Evolutionary conservation across 192 early-diverging fungal genomes (phyloP).

Genomic region (Lobosporangium transversale): DNA sequence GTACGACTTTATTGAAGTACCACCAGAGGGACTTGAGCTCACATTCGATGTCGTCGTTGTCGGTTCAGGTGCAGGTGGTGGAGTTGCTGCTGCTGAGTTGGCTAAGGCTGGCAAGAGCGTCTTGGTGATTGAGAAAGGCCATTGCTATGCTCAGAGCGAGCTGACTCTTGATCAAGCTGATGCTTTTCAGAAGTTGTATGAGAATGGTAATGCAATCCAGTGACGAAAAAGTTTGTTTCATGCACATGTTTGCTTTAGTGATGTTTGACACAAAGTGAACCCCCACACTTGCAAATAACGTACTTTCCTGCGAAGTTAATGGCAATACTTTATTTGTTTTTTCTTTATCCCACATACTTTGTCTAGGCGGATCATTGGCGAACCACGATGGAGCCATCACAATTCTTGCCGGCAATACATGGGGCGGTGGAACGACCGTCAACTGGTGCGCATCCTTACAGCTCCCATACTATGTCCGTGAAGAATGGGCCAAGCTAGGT

Average conservation of each 20-base stretch:
- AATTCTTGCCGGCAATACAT: conserved; percentile 69
- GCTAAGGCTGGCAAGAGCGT: conserved; percentile 72
- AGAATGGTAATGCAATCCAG: conserved; percentile 44
- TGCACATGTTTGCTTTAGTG: conserved; percentile 7
- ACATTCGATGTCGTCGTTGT: conserved; percentile 73
- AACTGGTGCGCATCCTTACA: conserved; percentile 74
- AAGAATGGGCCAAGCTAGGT: conserved; percentile 77
- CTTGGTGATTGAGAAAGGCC: conserved; percentile 79
- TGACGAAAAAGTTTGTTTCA: neutral
- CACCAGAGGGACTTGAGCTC: conserved; percentile 46
- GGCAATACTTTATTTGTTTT: neutral
- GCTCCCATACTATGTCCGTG: conserved; percentile 69
- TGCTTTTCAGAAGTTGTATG: conserved; percentile 64
- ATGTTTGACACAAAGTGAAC: conserved; percentile 2
- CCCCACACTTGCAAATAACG: neutral
- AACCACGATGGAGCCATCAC: conserved; percentile 64
- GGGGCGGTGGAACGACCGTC: conserved; percentile 80
- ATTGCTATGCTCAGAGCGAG: conserved; percentile 64
- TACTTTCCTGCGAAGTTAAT: too few species aligned
- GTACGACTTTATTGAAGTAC: conserved; percentile 65
- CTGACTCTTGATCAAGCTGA: conserved; percentile 61
- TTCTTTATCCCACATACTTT: too few species aligned
- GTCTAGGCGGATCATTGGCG: conserved; percentile 55
- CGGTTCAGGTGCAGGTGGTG: conserved; percentile 76
- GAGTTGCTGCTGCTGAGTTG: conserved; percentile 73